phyloP scores from a whole-genome alignment of 768 basidiomycete species.

The Mycena crocata region DNA sequence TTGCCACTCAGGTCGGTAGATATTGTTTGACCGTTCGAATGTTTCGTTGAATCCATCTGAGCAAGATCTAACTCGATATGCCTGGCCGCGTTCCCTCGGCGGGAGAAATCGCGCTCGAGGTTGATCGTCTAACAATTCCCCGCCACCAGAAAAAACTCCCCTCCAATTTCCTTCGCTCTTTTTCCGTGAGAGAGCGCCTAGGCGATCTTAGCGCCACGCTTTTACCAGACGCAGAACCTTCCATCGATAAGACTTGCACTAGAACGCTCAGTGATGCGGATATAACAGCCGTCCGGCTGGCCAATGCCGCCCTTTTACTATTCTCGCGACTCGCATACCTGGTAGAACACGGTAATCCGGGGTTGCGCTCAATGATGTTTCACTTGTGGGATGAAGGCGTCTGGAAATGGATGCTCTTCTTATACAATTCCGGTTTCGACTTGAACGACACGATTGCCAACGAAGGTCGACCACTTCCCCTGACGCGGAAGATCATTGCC shows the following conservation, averaged over 20 bases:
- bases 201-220: constrained; percentile 9
- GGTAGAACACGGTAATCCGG: constrained; percentile 21
- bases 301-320: constrained; percentile 20
- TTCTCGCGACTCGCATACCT: constrained; percentile 29
- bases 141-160: constrained; percentile 22
- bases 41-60: background rate
- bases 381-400: constrained; percentile 21
- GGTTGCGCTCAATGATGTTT: constrained; percentile 23
- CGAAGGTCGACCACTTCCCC: constrained; percentile 13
- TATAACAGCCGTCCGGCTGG: constrained; percentile 10
- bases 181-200: constrained; percentile 20
- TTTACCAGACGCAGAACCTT: constrained; percentile 16
- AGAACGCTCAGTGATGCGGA: constrained; percentile 1
- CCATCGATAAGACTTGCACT: constrained; percentile 20
- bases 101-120: constrained; percentile 18
- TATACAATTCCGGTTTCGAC: constrained; percentile 25
- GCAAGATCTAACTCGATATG: background rate
- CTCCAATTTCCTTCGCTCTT: constrained; percentile 19
- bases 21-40: background rate
- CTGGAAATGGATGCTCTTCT: constrained; percentile 30
- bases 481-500: constrained; percentile 15
- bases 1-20: too few species aligned
- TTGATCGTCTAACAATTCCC: constrained; percentile 15
- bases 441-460: constrained; percentile 24
- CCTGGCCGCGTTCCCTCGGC: constrained; percentile 10